These are phyloP conservation scores for Solanum hybrid DNA, from an alignment of 305 asterid genomes.

Conservation along the genomic window DNA sequence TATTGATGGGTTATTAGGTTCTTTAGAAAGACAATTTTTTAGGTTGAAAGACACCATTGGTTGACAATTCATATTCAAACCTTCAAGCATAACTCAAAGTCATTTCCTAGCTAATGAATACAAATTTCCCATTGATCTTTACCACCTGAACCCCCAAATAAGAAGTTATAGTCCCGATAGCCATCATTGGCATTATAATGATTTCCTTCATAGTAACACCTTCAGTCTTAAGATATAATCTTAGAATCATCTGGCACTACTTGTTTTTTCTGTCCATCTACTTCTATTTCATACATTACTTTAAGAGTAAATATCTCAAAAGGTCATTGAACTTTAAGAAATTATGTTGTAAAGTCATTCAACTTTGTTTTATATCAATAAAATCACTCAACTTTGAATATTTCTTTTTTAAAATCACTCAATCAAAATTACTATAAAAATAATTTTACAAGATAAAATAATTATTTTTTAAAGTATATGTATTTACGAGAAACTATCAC, in stretches of 20 bases:
- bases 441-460: no score
- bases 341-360: no score
- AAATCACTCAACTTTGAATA: no score
- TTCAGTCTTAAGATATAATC: not conserved
- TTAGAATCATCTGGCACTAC: not conserved
- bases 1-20: not conserved
- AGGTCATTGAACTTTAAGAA: no score
- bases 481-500: no score
- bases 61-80: not conserved
- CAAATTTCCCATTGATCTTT: not conserved
- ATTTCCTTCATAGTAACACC: not conserved
- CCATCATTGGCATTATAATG: not conserved
- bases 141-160: not conserved
- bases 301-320: no score
- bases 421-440: no score
- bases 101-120: not conserved
- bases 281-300: no score
- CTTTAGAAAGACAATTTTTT: not conserved
- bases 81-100: not conserved
- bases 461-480: no score
- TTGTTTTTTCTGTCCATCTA: no score
- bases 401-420: no score
- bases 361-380: no score
- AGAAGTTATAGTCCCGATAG: not conserved
- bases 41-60: not conserved